Evolutionary conservation across 148 eudicot species (phyloP), one percentile per base, ranked within the genome.

Genomic region (Dysphania ambrosioides): DNA sequence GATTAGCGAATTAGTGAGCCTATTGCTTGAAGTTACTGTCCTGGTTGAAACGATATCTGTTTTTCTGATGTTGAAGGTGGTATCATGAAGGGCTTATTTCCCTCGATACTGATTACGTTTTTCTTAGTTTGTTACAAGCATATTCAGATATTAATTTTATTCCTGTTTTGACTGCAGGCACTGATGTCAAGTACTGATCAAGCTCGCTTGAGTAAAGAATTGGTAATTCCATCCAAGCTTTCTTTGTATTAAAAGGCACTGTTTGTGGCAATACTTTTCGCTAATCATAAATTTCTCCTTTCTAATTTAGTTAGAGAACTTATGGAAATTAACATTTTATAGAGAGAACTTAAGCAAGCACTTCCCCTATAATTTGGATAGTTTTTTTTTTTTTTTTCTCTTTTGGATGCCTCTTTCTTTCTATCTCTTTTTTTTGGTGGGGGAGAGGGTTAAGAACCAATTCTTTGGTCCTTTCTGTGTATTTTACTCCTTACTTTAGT

Each of bases 191-290:
- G 89, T 80, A 78, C 82, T 62, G 95, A 90, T 81, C 86, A 79
- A 66, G 99, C 99, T 79, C 71, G 82, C 71, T 82, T 96, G 59
- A 92, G 99, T 88, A 96, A 86, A 79, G 82, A 89, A 72, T 80
- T 96, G 90, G 99, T 96, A 87, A 75, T 60, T 58, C 23, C 56
- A 16, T 76, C 74, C 60, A 59, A 66, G 51, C 8, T 70, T 59
- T 8, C 73, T 31, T 75, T 55, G 53, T 32, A 1, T 63, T 49
- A 75, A 13, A 65, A 36, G 2, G 31, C 67, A 44, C 15, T 15
- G 0, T 30, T 19, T 16, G 21, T 2, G 30, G 3, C 29, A 31
- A 29, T 64, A 13, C 34, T 34, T 44, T 23, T 18, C 9, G 16
- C 24, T 32, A 21, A 32, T 34, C 4, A 53, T 34, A 31, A 51